Evolutionary conservation across 306 rosid genomes (phyloP), one percentile per base, ranked within the genome.

Genomic region (Quercus cerris): DNA sequence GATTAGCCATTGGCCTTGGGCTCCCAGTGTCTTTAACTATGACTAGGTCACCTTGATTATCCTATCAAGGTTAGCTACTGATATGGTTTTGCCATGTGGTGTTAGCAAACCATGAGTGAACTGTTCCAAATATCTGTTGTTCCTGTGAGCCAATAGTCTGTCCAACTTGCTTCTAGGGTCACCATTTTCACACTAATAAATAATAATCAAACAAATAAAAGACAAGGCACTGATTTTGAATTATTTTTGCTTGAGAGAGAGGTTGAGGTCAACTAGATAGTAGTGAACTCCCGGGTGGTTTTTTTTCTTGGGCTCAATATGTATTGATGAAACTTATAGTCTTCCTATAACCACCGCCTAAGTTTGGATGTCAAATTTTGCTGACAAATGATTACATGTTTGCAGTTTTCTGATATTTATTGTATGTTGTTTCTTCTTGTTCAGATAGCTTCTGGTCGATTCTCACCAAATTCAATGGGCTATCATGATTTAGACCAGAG

Each of bases 371-470:
- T 72, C 19, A 67, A 7, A 18, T 68, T 31, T 1, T 58, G 19
- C 59, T 72, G 51, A 66, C 57, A 44, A 71, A 68, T 44, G 14
- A 49, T 25, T 11, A n/a, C 41, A 46, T 58, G 58, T 46, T 70
- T 73, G 46, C 68, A 20, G 56, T 58, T 74, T 78, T 27, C 82
- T 82, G 68, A 85, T 78, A 35, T 70, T 38, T 11, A 3, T 19
- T 13, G 44, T 35, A 30, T 11, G 15, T 27, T 75, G 28, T 52
- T 66, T 20, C 63, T 85, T 76, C 56, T 75, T 62, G 6, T 81
- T 56, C 78, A 94, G 97, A 87, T 91, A 25, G 85, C 89, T 25
- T 80, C 86, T 87, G 97, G 88, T 78, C 84, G 95, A 84, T 87
- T 94, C 79, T 85, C 90, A 55, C 77, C 95, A 22, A 84, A 69